Percentiles rank a stretch among this genome's conserved stretches.
phyloP scores from a whole-genome alignment of 2,329 filamentous ascomycete species.

The Tolypocladium amazonense region DNA sequence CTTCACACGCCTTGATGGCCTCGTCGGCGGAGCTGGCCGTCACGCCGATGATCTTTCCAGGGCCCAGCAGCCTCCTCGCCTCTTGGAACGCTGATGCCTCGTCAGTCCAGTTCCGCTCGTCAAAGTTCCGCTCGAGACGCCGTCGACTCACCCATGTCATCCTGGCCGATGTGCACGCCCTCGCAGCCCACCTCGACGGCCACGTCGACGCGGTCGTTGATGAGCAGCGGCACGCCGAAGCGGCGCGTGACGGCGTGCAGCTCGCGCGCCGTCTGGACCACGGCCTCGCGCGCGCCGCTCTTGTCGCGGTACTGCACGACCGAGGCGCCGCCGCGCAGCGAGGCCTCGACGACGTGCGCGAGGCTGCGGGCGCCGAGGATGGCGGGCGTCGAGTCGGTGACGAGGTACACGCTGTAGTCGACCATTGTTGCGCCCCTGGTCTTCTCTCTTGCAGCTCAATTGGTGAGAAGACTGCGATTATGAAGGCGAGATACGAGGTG shows the following conservation, averaged over 20 bases:
- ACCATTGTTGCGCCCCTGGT: conserved; percentile 17
- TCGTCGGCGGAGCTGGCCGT: conserved; percentile 70
- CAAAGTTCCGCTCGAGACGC: background rate
- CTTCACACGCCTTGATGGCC: conserved; percentile 57
- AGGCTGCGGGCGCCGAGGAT: conserved; percentile 68
- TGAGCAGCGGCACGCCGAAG: conserved; percentile 67
- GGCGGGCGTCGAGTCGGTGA: conserved; percentile 83
- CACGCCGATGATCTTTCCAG: conserved; percentile 75
- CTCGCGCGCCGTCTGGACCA: conserved; percentile 59
- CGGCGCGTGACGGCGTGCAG: conserved; percentile 62
- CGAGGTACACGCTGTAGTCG: conserved; percentile 79
- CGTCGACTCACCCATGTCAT: conserved; percentile 64
- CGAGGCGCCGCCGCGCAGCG: conserved; percentile 70
- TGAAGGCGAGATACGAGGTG: background rate
- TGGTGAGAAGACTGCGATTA: background rate
- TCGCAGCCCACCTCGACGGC: conserved; percentile 77
- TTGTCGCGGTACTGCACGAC: conserved; percentile 91
- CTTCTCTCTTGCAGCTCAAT: no score
- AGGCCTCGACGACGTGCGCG: conserved; percentile 60
- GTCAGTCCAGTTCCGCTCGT: background rate
- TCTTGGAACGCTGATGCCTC: conserved; percentile 4
- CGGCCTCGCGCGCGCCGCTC: conserved; percentile 58
- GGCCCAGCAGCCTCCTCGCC: conserved; percentile 64
- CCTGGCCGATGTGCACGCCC: conserved; percentile 89
- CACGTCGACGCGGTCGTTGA: conserved; percentile 90